Evolutionary conservation across 192 early-diverging fungal genomes (phyloP).

Genomic region (Diversispora epigaea): DNA sequence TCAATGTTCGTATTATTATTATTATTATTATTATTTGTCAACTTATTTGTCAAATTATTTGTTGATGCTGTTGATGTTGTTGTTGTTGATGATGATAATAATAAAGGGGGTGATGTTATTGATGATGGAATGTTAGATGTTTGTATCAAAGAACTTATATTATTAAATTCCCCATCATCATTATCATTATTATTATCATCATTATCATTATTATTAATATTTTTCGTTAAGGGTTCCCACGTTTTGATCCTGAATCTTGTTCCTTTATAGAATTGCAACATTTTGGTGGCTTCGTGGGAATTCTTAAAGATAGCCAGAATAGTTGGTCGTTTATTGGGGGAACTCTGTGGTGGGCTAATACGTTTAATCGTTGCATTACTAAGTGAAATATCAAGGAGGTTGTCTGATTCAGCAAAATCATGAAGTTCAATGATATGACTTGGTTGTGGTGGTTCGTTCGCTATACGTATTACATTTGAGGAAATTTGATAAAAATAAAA

Average conservation of each 20-base stretch:
- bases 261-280: neutral
- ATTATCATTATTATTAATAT: neutral
- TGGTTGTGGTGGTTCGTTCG: constrained; percentile 29
- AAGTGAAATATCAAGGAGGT: constrained; percentile 4
- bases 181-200: no score
- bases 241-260: constrained; percentile 23
- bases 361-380: constrained; percentile 20
- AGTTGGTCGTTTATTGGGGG: constrained; percentile 7
- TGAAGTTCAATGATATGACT: constrained; percentile 25
- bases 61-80: no score
- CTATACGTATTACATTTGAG: neutral
- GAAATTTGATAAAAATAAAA: neutral
- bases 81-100: no score
- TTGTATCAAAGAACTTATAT: no score
- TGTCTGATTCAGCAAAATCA: constrained; percentile 18
- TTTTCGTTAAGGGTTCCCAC: constrained; percentile 26
- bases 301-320: constrained; percentile 24
- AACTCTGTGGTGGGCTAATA: neutral
- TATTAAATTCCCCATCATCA: no score
- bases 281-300: constrained; percentile 20
- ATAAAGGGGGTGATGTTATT: no score
- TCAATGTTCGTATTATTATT: no score
- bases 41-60: no score
- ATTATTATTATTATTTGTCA: no score
- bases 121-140: no score